Base-by-base conservation (phyloP, 1,284 basidiomycete genomes). In the Ceratobasidium sp. region DNA sequence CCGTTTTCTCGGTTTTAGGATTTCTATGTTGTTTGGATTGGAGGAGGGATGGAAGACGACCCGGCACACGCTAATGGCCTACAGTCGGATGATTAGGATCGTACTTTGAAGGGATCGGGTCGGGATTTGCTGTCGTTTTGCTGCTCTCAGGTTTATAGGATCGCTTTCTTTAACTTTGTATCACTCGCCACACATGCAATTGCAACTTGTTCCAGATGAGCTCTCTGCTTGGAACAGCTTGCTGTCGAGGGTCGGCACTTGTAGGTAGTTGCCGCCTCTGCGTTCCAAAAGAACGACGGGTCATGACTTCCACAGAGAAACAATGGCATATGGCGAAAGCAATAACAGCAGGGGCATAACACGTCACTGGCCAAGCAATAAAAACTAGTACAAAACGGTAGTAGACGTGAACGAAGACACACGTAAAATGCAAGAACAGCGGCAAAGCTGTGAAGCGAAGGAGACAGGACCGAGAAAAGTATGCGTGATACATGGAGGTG, bases 1-100 rank as follows among this genome's bases (percentile, higher is more conserved):
- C 59, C 59, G 66, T 68, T 54, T 54, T 27, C 66, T 68, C 52
- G 57, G 27, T 73, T 69, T 44, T 62, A 73, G 70, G 70, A 73
- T 62, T 73, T 41, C 59, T 73, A 73, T 44, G 57, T 73, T 30
- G 70, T 73, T 46, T 73, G 70, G 70, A 73, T 73, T 52, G 70
- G 70, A 23, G 70, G 70, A 50, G 70, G 70, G 8, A 73, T 73
- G 70, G 70, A 57, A 44, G 70, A 73, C 30, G 70, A 73, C 35
- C 70, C 70, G 5, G 70, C 70, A 52, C 70, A 73, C 44, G 48
- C 70, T 30, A 50, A 62, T 35, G 70, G 59, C 8, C 30, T 46
- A 35, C 70, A 62, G 0, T 41, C 52, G 44, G 70, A 73, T 33
- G 70, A 62, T 30, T 73, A 60, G 59, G 44, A 60, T 46, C 33